Evolutionary conservation across 768 basidiomycete species (phyloP).

Genomic region (Ramaria sp.): DNA sequence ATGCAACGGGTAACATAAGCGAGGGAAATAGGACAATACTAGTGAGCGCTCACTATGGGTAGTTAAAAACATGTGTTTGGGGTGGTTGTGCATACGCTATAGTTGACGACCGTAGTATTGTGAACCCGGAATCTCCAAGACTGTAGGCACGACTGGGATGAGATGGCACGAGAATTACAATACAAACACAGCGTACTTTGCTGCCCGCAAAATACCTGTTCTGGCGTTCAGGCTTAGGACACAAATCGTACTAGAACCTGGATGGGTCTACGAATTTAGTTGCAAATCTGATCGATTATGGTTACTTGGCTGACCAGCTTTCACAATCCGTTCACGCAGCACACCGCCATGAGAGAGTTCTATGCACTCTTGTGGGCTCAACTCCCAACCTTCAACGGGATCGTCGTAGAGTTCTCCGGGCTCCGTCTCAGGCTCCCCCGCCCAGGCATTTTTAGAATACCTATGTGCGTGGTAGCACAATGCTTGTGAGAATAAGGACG

Average conservation of each 20-base stretch:
- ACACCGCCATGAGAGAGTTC: conserved; percentile 65
- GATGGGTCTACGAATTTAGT: conserved; percentile 13
- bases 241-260: conserved; percentile 83
- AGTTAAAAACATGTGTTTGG: conserved; percentile 37
- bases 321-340: conserved; percentile 46
- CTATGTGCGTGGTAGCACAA: conserved; percentile 81
- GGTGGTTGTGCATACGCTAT: conserved; percentile 19
- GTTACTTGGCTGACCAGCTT: conserved; percentile 16
- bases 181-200: conserved; percentile 43
- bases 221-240: conserved; percentile 60
- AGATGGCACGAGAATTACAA: too few species aligned
- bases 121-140: conserved; percentile 18
- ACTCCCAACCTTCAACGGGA: conserved; percentile 52
- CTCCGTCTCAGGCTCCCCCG: conserved; percentile 75
- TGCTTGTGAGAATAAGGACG: conserved; percentile 82
- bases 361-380: conserved; percentile 60
- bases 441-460: conserved; percentile 64
- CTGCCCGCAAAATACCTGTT: conserved; percentile 62
- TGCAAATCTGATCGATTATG: background rate
- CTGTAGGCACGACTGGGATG: conserved; percentile 1
- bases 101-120: conserved; percentile 13
- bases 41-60: conserved; percentile 33
- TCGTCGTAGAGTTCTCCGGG: conserved; percentile 64
- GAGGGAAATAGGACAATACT: conserved; percentile 17
- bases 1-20: conserved; percentile 8